Base-by-base conservation (phyloP, 768 basidiomycete species). In the Melanogaster broomeanus region DNA sequence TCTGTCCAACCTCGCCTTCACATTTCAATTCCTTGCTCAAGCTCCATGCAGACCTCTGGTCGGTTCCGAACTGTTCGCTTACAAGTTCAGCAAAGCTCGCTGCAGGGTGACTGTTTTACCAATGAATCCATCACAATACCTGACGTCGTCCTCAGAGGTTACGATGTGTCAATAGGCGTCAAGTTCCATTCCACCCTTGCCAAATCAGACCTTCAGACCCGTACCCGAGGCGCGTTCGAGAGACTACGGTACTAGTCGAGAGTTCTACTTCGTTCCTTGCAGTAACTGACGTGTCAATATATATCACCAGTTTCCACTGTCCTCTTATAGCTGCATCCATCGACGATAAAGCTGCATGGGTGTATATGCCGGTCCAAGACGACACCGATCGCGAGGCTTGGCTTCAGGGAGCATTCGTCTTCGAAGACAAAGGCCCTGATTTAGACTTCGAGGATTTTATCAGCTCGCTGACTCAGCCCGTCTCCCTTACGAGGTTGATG, bases 1-100 rank as follows among this genome's bases (percentile, higher is more conserved):
- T 27, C 25, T 27, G 25, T 27, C 25, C 8, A 4, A 27, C 8
- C 25, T 8, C 8, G 8, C 4, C 25, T 27, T 27, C 8, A 8
- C 8, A 27, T 8, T 27, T 27, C 25, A 8, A 4, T 27, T 27
- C 25, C 25, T 8, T 8, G 25, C 25, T 27, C 8, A 27, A 27
- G 25, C 25, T 27, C 25, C 25, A 27, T 27, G 21, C 30, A 58
- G 57, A 48, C 57, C 51, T 2, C 42, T 58, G 3, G 39, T 58
- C 15, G 57, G 56, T 13, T 59, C 57, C 9, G 57, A 58, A 22
- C 30, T 58, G 15, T 45, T 59, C 19, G 39, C 46, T 2, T 42
- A 59, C n/a, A 39, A 35, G 25, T 45, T 41, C 22, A 57, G 56
- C 19, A 46, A 8, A 19, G n/a, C 15, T 53, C 9, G 24, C 25